phyloP scores from a whole-genome alignment of 164 flowering plant genomes.

The Cinnamomum micranthum region DNA sequence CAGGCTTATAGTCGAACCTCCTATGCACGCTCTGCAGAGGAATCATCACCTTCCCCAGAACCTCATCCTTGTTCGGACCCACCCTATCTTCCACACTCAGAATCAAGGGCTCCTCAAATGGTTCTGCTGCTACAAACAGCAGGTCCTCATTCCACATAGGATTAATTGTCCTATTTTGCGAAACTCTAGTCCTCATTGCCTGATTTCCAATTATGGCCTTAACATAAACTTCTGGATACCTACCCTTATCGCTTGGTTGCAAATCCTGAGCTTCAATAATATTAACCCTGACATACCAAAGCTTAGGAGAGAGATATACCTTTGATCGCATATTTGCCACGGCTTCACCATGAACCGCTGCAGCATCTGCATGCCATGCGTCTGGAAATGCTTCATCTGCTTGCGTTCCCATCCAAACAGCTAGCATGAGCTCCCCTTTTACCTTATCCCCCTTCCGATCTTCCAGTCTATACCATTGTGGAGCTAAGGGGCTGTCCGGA shows the following conservation, averaged over 20 bases:
- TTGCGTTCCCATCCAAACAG: slow-evolving; percentile 69
- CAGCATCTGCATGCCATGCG: slow-evolving; percentile 32
- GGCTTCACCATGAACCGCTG: slow-evolving; percentile 25
- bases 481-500: slow-evolving; percentile 58
- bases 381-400: slow-evolving; percentile 49
- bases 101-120: slow-evolving; percentile 52
- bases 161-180: slow-evolving; percentile 19
- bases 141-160: slow-evolving; percentile 64
- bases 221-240: slow-evolving; percentile 34
- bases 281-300: slow-evolving; percentile 55
- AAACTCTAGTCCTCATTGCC: slow-evolving; percentile 28
- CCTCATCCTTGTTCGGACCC: slow-evolving; percentile 30
- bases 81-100: slow-evolving; percentile 42
- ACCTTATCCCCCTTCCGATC: slow-evolving; percentile 34
- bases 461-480: slow-evolving; percentile 57
- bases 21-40: slow-evolving; percentile 30
- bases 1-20: slow-evolving; percentile 29
- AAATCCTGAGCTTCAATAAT: slow-evolving; percentile 57
- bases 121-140: slow-evolving; percentile 53
- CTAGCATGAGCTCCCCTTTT: slow-evolving; percentile 51
- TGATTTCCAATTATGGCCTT: slow-evolving; percentile 34
- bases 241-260: slow-evolving; percentile 22
- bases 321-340: slow-evolving; percentile 35
- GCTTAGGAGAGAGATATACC: slow-evolving; percentile 57
- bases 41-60: slow-evolving; percentile 33